Evolutionary conservation across 1,284 basidiomycete genomes (phyloP), one percentile per base, ranked within the genome.

Genomic region (Ganoderma sp.): DNA sequence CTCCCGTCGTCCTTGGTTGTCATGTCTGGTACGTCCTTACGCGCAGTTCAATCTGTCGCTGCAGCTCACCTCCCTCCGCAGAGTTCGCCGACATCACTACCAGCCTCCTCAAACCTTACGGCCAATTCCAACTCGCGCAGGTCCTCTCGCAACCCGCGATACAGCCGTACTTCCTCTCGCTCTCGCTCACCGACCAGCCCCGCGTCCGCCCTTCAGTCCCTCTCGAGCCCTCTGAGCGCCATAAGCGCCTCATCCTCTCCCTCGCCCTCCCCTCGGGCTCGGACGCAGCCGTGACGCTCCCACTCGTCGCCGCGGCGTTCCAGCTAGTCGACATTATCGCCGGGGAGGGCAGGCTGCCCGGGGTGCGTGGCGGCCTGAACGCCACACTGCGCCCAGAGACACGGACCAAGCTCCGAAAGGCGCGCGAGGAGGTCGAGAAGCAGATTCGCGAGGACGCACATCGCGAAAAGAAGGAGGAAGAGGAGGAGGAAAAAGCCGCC

Each of bases 101-200:
- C 32, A 85, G 84, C 72, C 77, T 97, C 60, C 82, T 96, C 77
- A 96, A 94, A 79, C 84, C 87, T 8, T 78, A 78, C 74, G 82
- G 82, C 59, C 83, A 83, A 66, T 81, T 87, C 70, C 85, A 87
- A 19, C 81, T 96, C 43, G 71, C 85, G 63, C 81, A 86, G 43
- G 79, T 87, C 8, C 82, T 96, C 67, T 84, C 87, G 61, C 84
- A 92, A 73, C 86, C 92, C 39, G 84, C 84, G 66, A 82, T 91
- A 63, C 84, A 88, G 69, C 89, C 90, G 65, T 91, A 91, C 81
- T 90, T 97, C 83, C 88, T 92, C 75, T 91, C 89, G 19, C 85
- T 93, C 69, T 88, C 89, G 87, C 85, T 97, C 69, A 93, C 94
- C 34, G 95, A 97, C 81, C 93, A 95, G 77, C 92, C 95, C 12